phyloP scores from a whole-genome alignment of 2,329 filamentous ascomycete genomes.

The Fusarium duplospermum region DNA sequence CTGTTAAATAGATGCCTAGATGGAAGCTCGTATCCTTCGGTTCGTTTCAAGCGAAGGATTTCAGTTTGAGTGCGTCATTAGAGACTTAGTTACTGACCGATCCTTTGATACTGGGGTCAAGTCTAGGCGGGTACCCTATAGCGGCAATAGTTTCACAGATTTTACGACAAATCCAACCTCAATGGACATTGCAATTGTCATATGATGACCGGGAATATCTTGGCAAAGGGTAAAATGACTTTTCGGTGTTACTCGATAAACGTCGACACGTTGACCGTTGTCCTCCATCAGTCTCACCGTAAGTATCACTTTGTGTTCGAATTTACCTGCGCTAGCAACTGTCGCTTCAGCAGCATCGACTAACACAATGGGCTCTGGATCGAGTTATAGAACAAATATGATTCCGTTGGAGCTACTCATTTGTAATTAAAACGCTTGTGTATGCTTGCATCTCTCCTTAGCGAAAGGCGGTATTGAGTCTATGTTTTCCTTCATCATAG shows the following conservation, averaged over 20 bases:
- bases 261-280: background rate
- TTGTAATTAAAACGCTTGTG: background rate
- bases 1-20: background rate
- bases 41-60: background rate
- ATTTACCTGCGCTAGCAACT: background rate
- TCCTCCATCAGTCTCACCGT: background rate
- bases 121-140: background rate
- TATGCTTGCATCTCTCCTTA: background rate
- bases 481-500: background rate
- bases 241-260: background rate
- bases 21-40: conserved; percentile 1
- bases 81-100: background rate
- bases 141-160: background rate
- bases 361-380: background rate
- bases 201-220: background rate
- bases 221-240: background rate
- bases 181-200: background rate
- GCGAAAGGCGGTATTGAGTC: background rate
- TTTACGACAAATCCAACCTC: background rate
- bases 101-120: background rate
- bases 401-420: background rate
- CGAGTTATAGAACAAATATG: background rate
- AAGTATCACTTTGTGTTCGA: background rate
- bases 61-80: background rate
- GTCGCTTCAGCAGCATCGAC: background rate